Conservation (phyloP, 257 asterid species). For the Gynochthodes officinalis region DNA sequence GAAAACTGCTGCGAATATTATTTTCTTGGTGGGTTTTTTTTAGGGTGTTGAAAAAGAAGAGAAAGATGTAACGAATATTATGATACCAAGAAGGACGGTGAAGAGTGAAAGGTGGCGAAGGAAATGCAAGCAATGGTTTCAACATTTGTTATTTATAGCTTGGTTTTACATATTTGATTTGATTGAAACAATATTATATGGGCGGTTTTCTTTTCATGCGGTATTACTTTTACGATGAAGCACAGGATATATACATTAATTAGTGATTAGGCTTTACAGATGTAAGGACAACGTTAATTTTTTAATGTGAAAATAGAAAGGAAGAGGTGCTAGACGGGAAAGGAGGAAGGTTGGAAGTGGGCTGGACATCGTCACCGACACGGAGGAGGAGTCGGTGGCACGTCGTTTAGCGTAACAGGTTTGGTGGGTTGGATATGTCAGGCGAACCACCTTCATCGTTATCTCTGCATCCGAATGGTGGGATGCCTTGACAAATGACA, state of each 20-base stretch:
- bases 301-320: too few species aligned
- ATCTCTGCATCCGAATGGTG: background rate
- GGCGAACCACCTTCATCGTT: constrained; percentile 15
- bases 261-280: background rate
- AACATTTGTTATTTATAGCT: constrained; percentile 3
- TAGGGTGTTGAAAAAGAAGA: constrained; percentile 12
- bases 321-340: background rate
- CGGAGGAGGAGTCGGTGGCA: constrained; percentile 35
- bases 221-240: too few species aligned
- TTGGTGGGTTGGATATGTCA: constrained; percentile 15
- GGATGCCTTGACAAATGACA: constrained; percentile 18
- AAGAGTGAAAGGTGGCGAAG: constrained; percentile 46
- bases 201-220: too few species aligned
- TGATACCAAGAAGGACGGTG: constrained; percentile 20
- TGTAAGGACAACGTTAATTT: background rate
- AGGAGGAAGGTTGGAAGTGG: background rate
- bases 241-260: background rate
- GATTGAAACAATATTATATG: background rate
- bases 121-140: constrained; percentile 19
- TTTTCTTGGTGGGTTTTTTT: background rate
- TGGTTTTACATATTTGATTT: background rate
- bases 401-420: constrained; percentile 20
- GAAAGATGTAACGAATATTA: constrained; percentile 1
- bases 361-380: constrained; percentile 25
- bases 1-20: too few species aligned